Percentiles rank a stretch among this genome's conserved stretches.
phyloP scores from a whole-genome alignment of 2,329 filamentous ascomycete species.

The Fusarium transvaalense region DNA sequence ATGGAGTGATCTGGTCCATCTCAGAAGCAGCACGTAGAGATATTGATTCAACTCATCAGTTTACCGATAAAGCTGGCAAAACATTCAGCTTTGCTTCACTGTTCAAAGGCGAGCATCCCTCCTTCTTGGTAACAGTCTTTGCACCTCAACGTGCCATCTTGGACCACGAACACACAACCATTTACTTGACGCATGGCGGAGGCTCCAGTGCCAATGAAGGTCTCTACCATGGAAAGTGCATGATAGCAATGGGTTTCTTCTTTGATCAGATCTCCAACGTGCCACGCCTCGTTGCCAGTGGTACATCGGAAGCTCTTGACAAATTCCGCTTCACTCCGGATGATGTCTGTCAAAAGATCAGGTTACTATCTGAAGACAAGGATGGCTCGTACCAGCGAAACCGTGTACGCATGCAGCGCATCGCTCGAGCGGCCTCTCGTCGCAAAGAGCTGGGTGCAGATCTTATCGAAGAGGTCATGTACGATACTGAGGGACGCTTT shows the following conservation, averaged over 20 bases:
- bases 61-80: background rate
- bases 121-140: constrained; percentile 44
- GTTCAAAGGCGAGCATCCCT: background rate
- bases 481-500: constrained; percentile 49
- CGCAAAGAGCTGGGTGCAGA: constrained; percentile 55
- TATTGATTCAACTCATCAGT: constrained; percentile 17
- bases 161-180: constrained; percentile 47
- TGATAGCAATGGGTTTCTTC: constrained; percentile 54
- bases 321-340: constrained; percentile 44
- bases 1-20: constrained; percentile 55
- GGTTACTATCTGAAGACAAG: constrained; percentile 40
- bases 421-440: constrained; percentile 52
- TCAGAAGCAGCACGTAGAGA: constrained; percentile 40
- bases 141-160: constrained; percentile 57
- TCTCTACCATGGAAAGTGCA: constrained; percentile 54
- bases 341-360: constrained; percentile 4
- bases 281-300: constrained; percentile 51
- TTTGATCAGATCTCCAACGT: constrained; percentile 58
- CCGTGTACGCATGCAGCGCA: constrained; percentile 52
- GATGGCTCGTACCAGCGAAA: constrained; percentile 50
- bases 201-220: constrained; percentile 57
- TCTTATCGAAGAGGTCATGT: constrained; percentile 57
- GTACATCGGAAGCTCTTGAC: constrained; percentile 53
- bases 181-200: constrained; percentile 58
- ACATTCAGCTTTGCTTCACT: constrained; percentile 48